Percentiles rank a stretch among this genome's conserved stretches.
These are phyloP conservation scores for Tephrocybe sp. DNA, from an alignment of 768 basidiomycete genomes.

Conservation along the genomic window DNA sequence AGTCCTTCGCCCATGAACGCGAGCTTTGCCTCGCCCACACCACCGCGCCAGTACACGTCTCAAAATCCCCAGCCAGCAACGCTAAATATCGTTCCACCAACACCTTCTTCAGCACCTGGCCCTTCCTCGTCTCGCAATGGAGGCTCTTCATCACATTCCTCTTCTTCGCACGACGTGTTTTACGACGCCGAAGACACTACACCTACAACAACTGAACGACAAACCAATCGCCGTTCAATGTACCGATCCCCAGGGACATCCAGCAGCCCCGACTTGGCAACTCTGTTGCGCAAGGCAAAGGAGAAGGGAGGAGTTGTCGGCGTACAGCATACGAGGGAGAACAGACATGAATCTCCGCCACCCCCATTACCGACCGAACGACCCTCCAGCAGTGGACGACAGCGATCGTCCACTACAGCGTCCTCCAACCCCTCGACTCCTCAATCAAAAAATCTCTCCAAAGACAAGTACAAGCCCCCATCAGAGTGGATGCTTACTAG, in stretches of 20 bases:
- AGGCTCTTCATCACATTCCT: constrained; percentile 43
- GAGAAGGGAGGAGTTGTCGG: constrained; percentile 53
- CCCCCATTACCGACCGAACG: constrained; percentile 45
- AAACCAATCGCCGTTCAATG: constrained; percentile 79
- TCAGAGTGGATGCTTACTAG: constrained; percentile 52
- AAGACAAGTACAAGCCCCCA: constrained; percentile 30
- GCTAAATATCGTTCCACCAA: constrained; percentile 65
- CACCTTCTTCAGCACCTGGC: constrained; percentile 50
- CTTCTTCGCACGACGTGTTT: constrained; percentile 58
- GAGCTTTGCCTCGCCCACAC: constrained; percentile 42
- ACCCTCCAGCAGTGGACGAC: constrained; percentile 30
- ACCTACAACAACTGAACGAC: constrained; percentile 45
- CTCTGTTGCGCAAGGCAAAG: constrained; percentile 81
- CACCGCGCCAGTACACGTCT: constrained; percentile 33
- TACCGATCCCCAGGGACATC: constrained; percentile 88
- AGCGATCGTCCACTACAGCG: constrained; percentile 43
- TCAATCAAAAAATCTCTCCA: constrained; percentile 30
- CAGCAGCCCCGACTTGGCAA: constrained; percentile 89
- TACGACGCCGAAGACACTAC: constrained; percentile 59
- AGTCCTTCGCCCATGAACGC: constrained; percentile 39
- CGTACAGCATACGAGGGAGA: constrained; percentile 30
- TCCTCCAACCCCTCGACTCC: constrained; percentile 25
- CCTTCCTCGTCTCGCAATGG: constrained; percentile 31
- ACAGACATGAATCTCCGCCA: constrained; percentile 33
- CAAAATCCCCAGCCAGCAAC: constrained; percentile 51